Percentiles rank a stretch among this genome's conserved stretches.
Conservation (phyloP, 1,284 basidiomycete genomes). For the Pyrrhoderma lamaoense region DNA sequence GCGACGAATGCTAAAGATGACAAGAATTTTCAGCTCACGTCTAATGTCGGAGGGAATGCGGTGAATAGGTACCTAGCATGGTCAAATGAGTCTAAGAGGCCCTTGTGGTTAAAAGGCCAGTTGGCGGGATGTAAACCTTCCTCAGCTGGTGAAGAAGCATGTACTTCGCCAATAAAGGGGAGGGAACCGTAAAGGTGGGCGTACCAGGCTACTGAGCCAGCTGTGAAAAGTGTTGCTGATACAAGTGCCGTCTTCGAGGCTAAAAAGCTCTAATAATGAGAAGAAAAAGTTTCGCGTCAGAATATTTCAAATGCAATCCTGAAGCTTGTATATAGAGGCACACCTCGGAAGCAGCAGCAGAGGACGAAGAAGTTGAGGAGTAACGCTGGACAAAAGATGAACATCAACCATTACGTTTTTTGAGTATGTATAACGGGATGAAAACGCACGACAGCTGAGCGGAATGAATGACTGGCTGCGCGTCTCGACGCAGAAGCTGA, state of each 20-base stretch:
- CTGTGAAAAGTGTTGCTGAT: slow-evolving; percentile 73
- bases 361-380: slow-evolving; percentile 14
- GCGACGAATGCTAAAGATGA: slow-evolving; percentile 75
- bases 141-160: slow-evolving; percentile 86
- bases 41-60: slow-evolving; percentile 3
- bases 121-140: slow-evolving; percentile 88
- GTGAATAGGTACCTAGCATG: slow-evolving; percentile 65
- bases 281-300: slow-evolving; percentile 25
- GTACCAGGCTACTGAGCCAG: slow-evolving; percentile 93
- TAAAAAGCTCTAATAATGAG: slow-evolving; percentile 45
- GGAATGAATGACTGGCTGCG: slow-evolving; percentile 15
- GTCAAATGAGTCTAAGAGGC: slow-evolving; percentile 87
- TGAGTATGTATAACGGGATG: background rate
- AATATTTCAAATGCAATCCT: background rate
- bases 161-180: slow-evolving; percentile 81
- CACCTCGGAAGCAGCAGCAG: slow-evolving; percentile 10
- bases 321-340: background rate
- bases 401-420: background rate
- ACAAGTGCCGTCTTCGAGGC: slow-evolving; percentile 75
- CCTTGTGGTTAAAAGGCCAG: slow-evolving; percentile 91
- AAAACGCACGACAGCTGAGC: slow-evolving; percentile 10
- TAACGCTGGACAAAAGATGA: slow-evolving; percentile 5
- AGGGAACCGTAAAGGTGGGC: slow-evolving; percentile 87
- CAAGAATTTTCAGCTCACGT: background rate
- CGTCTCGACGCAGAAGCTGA: slow-evolving; percentile 14